Evolutionary conservation across 2,329 filamentous ascomycete genomes (phyloP).

Genomic region (Karstenula rhodostoma): DNA sequence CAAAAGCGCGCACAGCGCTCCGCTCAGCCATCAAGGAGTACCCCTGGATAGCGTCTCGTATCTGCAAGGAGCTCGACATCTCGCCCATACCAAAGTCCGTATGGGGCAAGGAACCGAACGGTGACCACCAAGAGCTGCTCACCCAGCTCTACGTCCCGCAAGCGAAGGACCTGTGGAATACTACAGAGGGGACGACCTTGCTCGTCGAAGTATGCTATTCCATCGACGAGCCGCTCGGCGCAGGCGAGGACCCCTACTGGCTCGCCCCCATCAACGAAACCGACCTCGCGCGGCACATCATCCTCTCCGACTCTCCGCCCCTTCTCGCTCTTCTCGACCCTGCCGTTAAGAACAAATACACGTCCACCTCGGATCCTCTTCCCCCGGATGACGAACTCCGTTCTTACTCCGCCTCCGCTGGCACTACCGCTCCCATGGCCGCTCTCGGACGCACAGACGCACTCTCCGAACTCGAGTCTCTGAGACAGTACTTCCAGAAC

Average conservation of each 20-base stretch:
- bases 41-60: constrained; percentile 83
- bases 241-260: constrained; percentile 42
- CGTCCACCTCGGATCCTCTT: constrained; percentile 81
- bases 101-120: constrained; percentile 79
- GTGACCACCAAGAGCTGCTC: constrained; percentile 72
- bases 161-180: constrained; percentile 87
- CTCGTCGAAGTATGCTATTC: constrained; percentile 74
- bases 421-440: neutral
- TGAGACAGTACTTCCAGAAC: constrained; percentile 39
- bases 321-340: constrained; percentile 76
- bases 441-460: constrained; percentile 27
- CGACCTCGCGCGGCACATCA: constrained; percentile 76
- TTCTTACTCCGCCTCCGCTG: constrained; percentile 29
- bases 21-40: constrained; percentile 73
- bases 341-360: constrained; percentile 61
- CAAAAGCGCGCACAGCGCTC: constrained; percentile 71
- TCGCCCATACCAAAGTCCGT: constrained; percentile 78
- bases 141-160: constrained; percentile 78
- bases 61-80: constrained; percentile 83
- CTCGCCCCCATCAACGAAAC: constrained; percentile 37
- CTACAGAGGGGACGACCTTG: constrained; percentile 71
- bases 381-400: constrained; percentile 66
- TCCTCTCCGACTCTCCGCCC: constrained; percentile 76
- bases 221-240: constrained; percentile 35
- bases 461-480: constrained; percentile 33